Base-by-base conservation (phyloP, 768 basidiomycete species). In the Polyporus arcularius region DNA sequence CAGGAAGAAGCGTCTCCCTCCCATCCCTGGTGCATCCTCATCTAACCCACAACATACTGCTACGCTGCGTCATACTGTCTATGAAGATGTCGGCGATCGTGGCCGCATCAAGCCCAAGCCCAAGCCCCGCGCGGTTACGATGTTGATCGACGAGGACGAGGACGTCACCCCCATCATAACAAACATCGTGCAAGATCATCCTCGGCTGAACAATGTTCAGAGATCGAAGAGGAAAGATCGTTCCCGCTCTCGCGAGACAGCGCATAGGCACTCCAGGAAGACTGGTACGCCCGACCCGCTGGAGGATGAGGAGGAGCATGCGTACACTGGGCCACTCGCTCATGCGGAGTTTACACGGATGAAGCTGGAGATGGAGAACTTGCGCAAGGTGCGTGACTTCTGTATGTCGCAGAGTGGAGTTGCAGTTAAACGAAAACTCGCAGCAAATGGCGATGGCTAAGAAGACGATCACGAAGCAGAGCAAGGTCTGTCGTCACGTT, bases 211-310 rank as follows among this genome's bases (percentile, higher is more conserved):
- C 16, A 53, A 51, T 56, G 45, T 47, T 15, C 45, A 47, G 31
- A 46, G 50, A 45, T 21, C 57, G n/a, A 71, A 65, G 55, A 73
- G 70, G 52, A 71, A 65, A 55, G 76, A 77, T 46, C 68, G 72
- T 15, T 79, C 78, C 2, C 72, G 71, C 40, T 78, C 78, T 30
- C 67, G 74, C 15, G 78, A 79, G 31, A 66, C 72, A 0, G 10
- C 57, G 15, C 50, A 48, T 12, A 67, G 61, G 38, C 53, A 67
- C 15, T 55, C 58, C 21, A 61, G 61, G n/a, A 76, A 72, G 62
- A 54, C 67, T 8, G 35, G 55, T 2, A 40, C 65, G 8, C 74
- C 74, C 0, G 77, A 78, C 31, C 63, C 40, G 0, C 66, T 68
- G 14, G 72, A 72, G 28, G 68, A 70, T 1, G 70, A 67, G 16